Base-by-base conservation (phyloP, 202 grass and related monocot genomes). In the Digitaria exilis region DNA sequence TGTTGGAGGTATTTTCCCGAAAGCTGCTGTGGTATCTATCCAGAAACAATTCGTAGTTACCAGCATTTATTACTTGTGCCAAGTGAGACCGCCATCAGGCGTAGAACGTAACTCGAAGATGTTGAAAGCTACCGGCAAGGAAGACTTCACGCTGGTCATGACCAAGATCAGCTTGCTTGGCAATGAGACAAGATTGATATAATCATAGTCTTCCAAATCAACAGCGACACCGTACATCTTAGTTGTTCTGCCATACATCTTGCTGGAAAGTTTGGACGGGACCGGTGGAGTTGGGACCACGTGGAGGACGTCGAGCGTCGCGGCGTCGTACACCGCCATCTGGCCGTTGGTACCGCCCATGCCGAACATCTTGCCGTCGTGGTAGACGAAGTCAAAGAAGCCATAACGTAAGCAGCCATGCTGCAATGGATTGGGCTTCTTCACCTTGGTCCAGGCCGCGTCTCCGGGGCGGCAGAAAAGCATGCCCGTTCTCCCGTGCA, bases 341-440 rank as follows among this genome's bases (percentile, higher is more conserved):
- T 4, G 0, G 13, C 67, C 22, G 1, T 15, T 0, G 39, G n/a
- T n/a, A n/a, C 0, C 4, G 3, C 46, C 14, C 42, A 70, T 0
- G 6, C 67, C 22, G 22, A 70, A 70, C 24, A 70, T 70, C 67
- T 26, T 70, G 42, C 67, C 67, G 67, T 70, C 24, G 67, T 70
- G 67, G 42, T 70, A 70, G 41, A 42, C 41, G 0, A 70, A 70
- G 67, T 46, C 41, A 42, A 29, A 28, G 67, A 17, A 46, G 39
- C 41, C 41, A 2, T 0, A 1, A 13, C 1, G 2, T 26, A 1
- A n/a, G n/a, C n/a, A n/a, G n/a, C n/a, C n/a, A n/a, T n/a, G n/a
- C n/a, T n/a, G n/a, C n/a, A n/a, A 6, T 4, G 39, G 5, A 12
- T 2, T 0, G n/a, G 37, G 65, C 39, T 7, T 25, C 39, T 4